Percentiles rank a stretch among this genome's conserved stretches.
Conservation (phyloP, 805 yeast genomes). For the Saturnispora saitoi region DNA sequence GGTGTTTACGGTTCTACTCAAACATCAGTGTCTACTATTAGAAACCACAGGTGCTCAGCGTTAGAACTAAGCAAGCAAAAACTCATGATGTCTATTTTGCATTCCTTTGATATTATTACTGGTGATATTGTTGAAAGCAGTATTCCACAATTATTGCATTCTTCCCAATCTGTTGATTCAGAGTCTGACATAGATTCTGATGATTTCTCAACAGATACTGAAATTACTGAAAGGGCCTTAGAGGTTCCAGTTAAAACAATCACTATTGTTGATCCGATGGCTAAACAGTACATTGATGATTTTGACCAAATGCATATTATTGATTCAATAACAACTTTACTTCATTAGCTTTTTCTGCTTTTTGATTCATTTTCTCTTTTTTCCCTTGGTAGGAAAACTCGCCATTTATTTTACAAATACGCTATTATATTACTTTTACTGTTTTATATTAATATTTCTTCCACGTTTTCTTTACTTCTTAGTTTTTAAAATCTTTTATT, state of each 20-base stretch:
- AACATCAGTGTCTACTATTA: neutral
- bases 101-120: neutral
- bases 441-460: neutral
- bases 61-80: neutral
- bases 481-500: neutral
- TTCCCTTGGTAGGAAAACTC: neutral
- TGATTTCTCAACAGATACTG: neutral
- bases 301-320: neutral
- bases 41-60: neutral
- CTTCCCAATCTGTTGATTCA: neutral
- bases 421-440: neutral
- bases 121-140: conserved; percentile 3
- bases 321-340: neutral
- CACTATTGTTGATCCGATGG: neutral
- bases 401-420: too few relatives aligned
- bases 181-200: neutral
- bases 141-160: neutral
- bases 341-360: neutral
- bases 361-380: neutral
- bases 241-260: neutral
- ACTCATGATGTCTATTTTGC: neutral
- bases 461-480: neutral
- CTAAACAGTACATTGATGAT: neutral
- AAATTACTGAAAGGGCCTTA: neutral
- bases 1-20: neutral